Base-by-base conservation (phyloP, 2,329 filamentous ascomycete genomes). In the Beauveria asiatica region DNA sequence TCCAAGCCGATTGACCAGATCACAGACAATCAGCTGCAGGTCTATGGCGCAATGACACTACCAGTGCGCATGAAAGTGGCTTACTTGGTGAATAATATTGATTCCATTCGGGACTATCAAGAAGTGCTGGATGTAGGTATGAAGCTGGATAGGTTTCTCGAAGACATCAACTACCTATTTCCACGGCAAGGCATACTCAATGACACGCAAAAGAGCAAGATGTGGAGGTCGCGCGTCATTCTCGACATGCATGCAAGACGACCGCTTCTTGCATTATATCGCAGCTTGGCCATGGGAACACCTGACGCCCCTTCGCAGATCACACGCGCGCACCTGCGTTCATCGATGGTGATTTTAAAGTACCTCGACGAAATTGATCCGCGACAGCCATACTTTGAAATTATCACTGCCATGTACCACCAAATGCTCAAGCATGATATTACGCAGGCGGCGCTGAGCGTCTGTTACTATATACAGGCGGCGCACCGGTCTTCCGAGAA, bases 361-460 rank as follows among this genome's bases (percentile, higher is more conserved):
- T 83, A 82, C 61, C 70, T 83, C 49, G 80, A 83, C 62, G 80
- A 83, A 62, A 68, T 83, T 6, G 80, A 83, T 61, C 76, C 79
- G 0, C 67, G 71, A 25, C 71, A 75, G 5, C 72, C 76, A 2
- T 75, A 77, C 51, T 83, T 78, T 56, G 70, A 74, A 45, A 76
- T 78, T 46, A 73, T 81, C 25, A 74, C 74, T 64, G 78, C 80
- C 61, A 79, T 83, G 74, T 80, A 82, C 59, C 75, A 81, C 61
- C 74, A 81, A 53, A 72, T 82, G 11, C 67, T 83, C 41, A 81
- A 79, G 64, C 75, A 77, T 62, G 81, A 83, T 63, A 78, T 83
- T 25, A 71, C 82, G 21, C 80, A 83, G 67, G 80, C 81, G 0
- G 78, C 80, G 3, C 75, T 83, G 49, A 81, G 80, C 61, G 71